Percentiles rank a stretch among this genome's conserved stretches.
phyloP scores from a whole-genome alignment of 2,329 filamentous ascomycete species.

The Aureobasidium vineae region DNA sequence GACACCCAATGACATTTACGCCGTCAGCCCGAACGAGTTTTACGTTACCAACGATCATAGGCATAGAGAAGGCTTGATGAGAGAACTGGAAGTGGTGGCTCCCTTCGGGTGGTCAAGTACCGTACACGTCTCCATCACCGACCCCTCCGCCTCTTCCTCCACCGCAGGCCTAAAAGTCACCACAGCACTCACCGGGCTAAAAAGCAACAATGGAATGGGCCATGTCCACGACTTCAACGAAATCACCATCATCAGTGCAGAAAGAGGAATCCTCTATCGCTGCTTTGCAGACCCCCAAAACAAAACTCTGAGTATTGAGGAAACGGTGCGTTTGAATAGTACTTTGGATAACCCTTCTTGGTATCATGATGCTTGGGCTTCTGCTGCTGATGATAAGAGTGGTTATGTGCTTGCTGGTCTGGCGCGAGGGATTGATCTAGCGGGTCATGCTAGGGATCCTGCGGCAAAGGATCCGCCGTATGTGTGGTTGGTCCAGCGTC shows the following conservation, averaged over 20 bases:
- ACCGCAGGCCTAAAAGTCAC: constrained; percentile 43
- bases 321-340: constrained; percentile 47
- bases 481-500: constrained; percentile 46
- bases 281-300: constrained; percentile 25
- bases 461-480: constrained; percentile 46
- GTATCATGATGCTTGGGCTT: constrained; percentile 55
- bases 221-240: constrained; percentile 40
- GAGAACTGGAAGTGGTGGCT: constrained; percentile 50
- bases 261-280: constrained; percentile 51
- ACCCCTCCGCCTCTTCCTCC: background rate
- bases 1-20: constrained; percentile 61
- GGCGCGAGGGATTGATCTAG: constrained; percentile 43
- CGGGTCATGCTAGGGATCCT: constrained; percentile 40
- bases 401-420: constrained; percentile 56
- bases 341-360: constrained; percentile 59
- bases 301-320: constrained; percentile 43
- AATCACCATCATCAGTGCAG: constrained; percentile 42
- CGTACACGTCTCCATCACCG: constrained; percentile 27
- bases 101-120: constrained; percentile 43
- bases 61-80: constrained; percentile 51
- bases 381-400: constrained; percentile 49
- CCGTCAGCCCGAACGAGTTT: constrained; percentile 49
- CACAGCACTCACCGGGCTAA: constrained; percentile 48
- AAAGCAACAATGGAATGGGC: constrained; percentile 59
- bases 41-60: constrained; percentile 62